phyloP scores from a whole-genome alignment of 257 asterid genomes.

The Solanum clarkiae region DNA sequence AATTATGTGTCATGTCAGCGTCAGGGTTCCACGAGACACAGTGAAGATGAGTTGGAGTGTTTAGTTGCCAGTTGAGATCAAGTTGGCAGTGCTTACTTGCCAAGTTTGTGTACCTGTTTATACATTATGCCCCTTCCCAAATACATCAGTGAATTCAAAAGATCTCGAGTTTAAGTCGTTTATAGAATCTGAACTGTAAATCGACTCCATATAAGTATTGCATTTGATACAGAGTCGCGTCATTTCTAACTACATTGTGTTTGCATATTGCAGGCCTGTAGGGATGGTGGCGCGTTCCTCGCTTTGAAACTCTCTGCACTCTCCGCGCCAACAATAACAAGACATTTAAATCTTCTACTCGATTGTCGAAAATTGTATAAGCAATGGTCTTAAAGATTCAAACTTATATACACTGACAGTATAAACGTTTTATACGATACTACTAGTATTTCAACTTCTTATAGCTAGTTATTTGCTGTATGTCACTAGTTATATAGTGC shows the following conservation, averaged over 20 bases:
- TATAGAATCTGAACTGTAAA: background rate
- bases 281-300: constrained; percentile 23
- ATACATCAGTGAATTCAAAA: background rate
- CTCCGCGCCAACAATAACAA: background rate
- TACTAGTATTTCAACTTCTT: background rate
- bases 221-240: background rate
- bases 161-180: background rate
- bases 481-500: no score
- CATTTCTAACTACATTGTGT: background rate
- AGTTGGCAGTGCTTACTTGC: no score
- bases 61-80: no score
- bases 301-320: constrained; percentile 13
- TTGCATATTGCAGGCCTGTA: constrained; percentile 24
- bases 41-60: no score
- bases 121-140: background rate
- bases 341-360: background rate
- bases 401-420: background rate
- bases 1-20: no score
- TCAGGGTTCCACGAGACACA: no score
- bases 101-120: no score
- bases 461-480: no score
- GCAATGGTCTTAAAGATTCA: background rate
- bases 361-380: background rate
- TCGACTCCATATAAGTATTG: background rate
- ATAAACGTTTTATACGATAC: background rate